A percentile compares a stretch with the other conserved stretches of the same genome.
phyloP scores from a whole-genome alignment of 1,139 yeast genomes.

The Yamadazyma blattariae region DNA sequence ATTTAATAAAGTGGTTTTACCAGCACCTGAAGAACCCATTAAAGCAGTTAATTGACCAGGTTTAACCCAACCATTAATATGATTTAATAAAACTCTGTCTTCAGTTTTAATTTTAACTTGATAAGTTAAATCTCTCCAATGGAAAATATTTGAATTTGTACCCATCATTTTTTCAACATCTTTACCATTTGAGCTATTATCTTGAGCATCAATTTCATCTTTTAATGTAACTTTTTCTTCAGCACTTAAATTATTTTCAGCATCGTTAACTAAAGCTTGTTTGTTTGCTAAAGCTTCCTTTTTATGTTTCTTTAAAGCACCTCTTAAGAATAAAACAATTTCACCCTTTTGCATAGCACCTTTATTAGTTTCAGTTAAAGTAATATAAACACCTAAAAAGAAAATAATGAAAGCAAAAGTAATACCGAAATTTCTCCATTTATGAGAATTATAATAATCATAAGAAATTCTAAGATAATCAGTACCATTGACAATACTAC shows the following conservation, averaged over 20 bases:
- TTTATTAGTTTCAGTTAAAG: conserved; percentile 61
- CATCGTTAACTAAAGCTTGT: conserved; percentile 9
- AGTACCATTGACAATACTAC: conserved; percentile 53
- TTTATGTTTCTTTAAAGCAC: conserved; percentile 24
- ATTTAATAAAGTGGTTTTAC: conserved; percentile 73
- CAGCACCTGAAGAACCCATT: conserved; percentile 91
- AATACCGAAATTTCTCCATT: conserved; percentile 87
- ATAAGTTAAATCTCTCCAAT: conserved; percentile 77
- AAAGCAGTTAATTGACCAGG: conserved; percentile 49
- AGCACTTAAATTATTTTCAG: conserved; percentile 13
- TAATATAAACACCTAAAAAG: conserved; percentile 54
- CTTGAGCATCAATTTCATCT: conserved; percentile 15
- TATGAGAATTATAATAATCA: conserved; percentile 53
- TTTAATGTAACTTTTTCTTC: conserved; percentile 21
- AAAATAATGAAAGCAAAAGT: conserved; percentile 52
- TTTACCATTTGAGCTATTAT: not conserved
- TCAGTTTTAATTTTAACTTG: conserved; percentile 66
- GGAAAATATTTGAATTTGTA: conserved; percentile 47
- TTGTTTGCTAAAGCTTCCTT: conserved; percentile 12
- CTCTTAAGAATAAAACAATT: conserved; percentile 59
- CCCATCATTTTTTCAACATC: conserved; percentile 3
- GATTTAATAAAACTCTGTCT: conserved; percentile 60
- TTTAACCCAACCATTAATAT: conserved; percentile 82
- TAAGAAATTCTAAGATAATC: conserved; percentile 47
- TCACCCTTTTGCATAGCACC: conserved; percentile 86